Base-by-base conservation (phyloP, 2,329 filamentous ascomycete species). In the Alternaria ethzedia region DNA sequence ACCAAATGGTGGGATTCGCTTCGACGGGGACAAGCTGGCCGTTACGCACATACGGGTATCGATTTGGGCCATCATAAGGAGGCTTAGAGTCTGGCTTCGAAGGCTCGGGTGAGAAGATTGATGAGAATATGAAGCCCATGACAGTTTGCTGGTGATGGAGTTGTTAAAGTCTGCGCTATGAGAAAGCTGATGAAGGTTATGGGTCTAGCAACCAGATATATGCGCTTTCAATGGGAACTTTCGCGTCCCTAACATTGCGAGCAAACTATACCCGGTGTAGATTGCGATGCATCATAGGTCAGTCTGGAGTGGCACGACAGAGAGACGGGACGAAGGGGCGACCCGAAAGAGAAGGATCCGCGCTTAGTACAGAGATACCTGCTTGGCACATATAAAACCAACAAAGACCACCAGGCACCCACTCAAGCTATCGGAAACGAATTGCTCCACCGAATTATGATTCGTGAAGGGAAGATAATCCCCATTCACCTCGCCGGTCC, bases 401-500 rank as follows among this genome's bases (percentile, higher is more conserved):
- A 20, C 28, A 23, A 51, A 51, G 28, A 3, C 28, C 2, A 1
- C 9, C 4, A 51, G 20, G 28, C 28, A 51, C 49, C 49, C 20
- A 23, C 12, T 8, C 17, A 6, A 10, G 3, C 13, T 4, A 1
- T 21, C 3, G 15, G 1, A 21, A 11, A 2, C 0, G 11, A 13
- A 13, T n/a, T n/a, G n/a, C n/a, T n/a, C n/a, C n/a, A n/a, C n/a
- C n/a, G n/a, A n/a, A n/a, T n/a, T n/a, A n/a, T n/a, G n/a, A n/a
- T n/a, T n/a, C n/a, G n/a, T n/a, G n/a, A n/a, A n/a, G n/a, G n/a
- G 15, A 36, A 36, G 7, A 36, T 2, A 36, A n/a, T 13, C 11
- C 10, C 1, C 17, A 8, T 21, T 54, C 30, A 63, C 8, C 61
- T 30, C 15, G 49, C 41, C 45, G 56, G 57, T 23, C 56, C 61